Conservation (phyloP, 106 monocot species). For the Gastrodia elata region DNA sequence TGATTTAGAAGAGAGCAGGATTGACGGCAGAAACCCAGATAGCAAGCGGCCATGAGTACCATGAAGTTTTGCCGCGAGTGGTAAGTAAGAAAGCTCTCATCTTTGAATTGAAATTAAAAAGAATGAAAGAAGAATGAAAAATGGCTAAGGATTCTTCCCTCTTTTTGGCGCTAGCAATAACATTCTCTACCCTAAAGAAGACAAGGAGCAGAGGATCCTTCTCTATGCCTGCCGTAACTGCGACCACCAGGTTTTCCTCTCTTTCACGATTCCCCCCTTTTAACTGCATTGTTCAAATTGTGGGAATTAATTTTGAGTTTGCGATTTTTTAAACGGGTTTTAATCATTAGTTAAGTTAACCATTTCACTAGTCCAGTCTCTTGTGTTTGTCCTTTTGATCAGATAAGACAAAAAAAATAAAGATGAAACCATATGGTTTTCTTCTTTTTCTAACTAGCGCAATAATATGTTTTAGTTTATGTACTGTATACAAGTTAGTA, state of each 20-base stretch:
- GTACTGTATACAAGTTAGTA: not conserved
- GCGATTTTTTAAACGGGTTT: not conserved
- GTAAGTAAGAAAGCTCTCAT: not conserved
- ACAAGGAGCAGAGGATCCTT: slow-evolving; percentile 23
- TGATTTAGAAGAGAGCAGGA: no score
- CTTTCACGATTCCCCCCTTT: not conserved
- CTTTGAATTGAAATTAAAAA: not conserved
- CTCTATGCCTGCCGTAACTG: slow-evolving; percentile 36
- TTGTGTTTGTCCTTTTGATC: slow-evolving; percentile 1
- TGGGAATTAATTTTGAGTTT: not conserved
- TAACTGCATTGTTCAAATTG: not conserved
- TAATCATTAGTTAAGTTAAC: not conserved
- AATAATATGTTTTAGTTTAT: not conserved
- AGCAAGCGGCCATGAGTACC: slow-evolving; percentile 9
- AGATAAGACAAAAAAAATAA: not conserved
- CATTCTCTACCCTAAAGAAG: slow-evolving; percentile 27
- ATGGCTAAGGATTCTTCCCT: no score
- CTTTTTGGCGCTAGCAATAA: slow-evolving; percentile 20
- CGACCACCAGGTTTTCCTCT: slow-evolving; percentile 18
- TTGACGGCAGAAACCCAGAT: not conserved
- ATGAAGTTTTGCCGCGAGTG: slow-evolving; percentile 27
- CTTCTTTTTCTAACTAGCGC: not conserved
- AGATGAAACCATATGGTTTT: not conserved
- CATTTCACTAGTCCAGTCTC: not conserved
- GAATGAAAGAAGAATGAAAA: no score